phyloP scores from a whole-genome alignment of 2,329 filamentous ascomycete species.

The Penicillium palitans region DNA sequence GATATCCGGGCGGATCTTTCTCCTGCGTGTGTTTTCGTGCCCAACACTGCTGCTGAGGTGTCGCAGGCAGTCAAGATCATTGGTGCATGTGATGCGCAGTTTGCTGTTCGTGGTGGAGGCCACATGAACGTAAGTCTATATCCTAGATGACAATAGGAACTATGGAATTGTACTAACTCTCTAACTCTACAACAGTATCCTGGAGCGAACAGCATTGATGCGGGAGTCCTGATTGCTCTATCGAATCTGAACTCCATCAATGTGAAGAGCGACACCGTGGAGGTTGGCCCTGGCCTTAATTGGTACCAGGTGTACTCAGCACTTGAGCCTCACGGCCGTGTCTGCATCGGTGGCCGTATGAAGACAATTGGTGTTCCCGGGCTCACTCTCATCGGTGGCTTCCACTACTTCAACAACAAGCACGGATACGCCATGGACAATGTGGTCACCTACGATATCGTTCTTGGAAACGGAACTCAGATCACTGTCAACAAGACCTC shows the following conservation, averaged over 20 bases:
- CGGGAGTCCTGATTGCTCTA: conserved; percentile 34
- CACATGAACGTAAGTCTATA: conserved; percentile 40
- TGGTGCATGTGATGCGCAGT: conserved; percentile 39
- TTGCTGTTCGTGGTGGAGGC: conserved; percentile 58
- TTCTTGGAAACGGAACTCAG: conserved; percentile 33
- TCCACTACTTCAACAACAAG: conserved; percentile 35
- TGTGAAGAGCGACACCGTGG: conserved; percentile 27
- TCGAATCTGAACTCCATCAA: conserved; percentile 21
- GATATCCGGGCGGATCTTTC: conserved; percentile 28
- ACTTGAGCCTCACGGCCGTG: conserved; percentile 27
- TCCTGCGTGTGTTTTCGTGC: conserved; percentile 37
- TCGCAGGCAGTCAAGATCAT: conserved; percentile 28
- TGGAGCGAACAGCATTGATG: conserved; percentile 34
- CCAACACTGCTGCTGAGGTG: conserved; percentile 26
- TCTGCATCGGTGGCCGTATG: conserved; percentile 35
- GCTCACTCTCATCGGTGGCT: conserved; percentile 38
- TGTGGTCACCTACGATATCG: conserved; percentile 35
- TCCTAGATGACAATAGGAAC: background rate
- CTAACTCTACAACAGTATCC: conserved; percentile 19
- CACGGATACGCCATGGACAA: conserved; percentile 39
- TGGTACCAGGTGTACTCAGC: conserved; percentile 35
- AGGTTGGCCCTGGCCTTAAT: conserved; percentile 28
- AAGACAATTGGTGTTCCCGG: conserved; percentile 40
- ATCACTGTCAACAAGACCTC: conserved; percentile 25
- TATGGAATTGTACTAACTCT: background rate